Evolutionary conservation across 768 basidiomycete genomes (phyloP).

Genomic region (Leucocoprinus leucothites): DNA sequence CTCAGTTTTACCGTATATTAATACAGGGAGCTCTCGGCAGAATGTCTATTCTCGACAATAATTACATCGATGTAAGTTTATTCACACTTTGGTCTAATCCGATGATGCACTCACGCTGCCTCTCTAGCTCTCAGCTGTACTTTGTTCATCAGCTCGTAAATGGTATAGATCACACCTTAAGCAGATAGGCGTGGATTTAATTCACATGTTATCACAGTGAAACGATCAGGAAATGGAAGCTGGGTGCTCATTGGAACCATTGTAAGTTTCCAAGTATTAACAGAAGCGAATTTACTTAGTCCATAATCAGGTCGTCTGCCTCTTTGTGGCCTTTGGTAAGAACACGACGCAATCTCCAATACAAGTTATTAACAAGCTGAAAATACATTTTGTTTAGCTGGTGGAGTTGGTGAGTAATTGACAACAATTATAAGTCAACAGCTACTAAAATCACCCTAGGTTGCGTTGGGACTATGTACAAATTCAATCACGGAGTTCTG

Average conservation of each 20-base stretch:
- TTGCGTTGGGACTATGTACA: constrained; percentile 33
- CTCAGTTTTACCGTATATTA: too few species aligned
- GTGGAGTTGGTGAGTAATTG: constrained; percentile 23
- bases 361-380: not conserved
- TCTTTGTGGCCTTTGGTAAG: constrained; percentile 28
- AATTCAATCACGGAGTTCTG: constrained; percentile 29
- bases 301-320: constrained; percentile 19
- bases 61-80: constrained; percentile 39
- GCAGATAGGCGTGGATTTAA: not conserved
- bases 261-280: constrained; percentile 20
- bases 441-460: constrained; percentile 15
- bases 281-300: too few species aligned
- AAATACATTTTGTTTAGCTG: constrained; percentile 16
- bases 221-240: constrained; percentile 21
- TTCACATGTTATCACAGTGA: constrained; percentile 18
- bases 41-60: constrained; percentile 39
- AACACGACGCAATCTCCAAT: not conserved
- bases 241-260: constrained; percentile 26
- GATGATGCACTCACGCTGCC: not conserved
- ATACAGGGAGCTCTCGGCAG: constrained; percentile 27
- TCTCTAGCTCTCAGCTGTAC: constrained; percentile 38
- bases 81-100: not conserved
- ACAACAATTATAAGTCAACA: not conserved
- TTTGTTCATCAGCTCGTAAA: constrained; percentile 39
- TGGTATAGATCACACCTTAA: constrained; percentile 19